These are phyloP conservation scores for Acorus gramineus DNA, from an alignment of 106 monocot genomes.

Conservation along the genomic window DNA sequence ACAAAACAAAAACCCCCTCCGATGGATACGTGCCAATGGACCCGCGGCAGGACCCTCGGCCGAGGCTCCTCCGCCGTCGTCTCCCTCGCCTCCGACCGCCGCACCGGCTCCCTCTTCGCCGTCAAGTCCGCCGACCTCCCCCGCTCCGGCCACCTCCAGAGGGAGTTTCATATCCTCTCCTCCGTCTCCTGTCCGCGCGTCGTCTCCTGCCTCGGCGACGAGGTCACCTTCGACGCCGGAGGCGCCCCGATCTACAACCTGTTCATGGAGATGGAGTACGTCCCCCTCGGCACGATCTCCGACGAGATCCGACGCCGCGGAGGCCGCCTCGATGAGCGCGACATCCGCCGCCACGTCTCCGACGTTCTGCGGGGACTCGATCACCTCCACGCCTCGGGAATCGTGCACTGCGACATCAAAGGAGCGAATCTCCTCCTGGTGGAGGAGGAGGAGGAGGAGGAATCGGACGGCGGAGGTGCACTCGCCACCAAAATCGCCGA, in stretches of 20 bases:
- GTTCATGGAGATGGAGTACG: constrained; percentile 44
- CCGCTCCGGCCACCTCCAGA: constrained; percentile 18
- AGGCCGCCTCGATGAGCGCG: constrained; percentile 13
- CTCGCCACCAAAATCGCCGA: constrained; percentile 25
- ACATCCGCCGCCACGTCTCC: constrained; percentile 1
- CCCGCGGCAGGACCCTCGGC: constrained; percentile 30
- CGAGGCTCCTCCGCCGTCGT: constrained; percentile 39
- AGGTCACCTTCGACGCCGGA: constrained; percentile 6
- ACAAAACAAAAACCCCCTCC: too few species aligned
- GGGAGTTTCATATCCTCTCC: constrained; percentile 42
- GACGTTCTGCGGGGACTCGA: constrained; percentile 25
- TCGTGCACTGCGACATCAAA: constrained; percentile 54
- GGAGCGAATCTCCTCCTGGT: constrained; percentile 35
- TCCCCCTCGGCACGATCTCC: constrained; percentile 27
- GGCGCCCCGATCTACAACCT: constrained; percentile 9
- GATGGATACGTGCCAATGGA: constrained; percentile 14
- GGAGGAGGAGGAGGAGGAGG: background rate
- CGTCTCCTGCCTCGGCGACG: constrained; percentile 43
- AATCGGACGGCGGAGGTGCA: constrained; percentile 8
- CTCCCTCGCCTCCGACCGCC: constrained; percentile 22
- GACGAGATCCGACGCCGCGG: constrained; percentile 18
- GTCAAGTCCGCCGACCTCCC: constrained; percentile 36
- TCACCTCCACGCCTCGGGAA: constrained; percentile 21
- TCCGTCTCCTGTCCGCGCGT: constrained; percentile 24
- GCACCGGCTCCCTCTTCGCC: constrained; percentile 30